phyloP scores from a whole-genome alignment of 345 rosid genomes.

The Eucalyptus polybractea region DNA sequence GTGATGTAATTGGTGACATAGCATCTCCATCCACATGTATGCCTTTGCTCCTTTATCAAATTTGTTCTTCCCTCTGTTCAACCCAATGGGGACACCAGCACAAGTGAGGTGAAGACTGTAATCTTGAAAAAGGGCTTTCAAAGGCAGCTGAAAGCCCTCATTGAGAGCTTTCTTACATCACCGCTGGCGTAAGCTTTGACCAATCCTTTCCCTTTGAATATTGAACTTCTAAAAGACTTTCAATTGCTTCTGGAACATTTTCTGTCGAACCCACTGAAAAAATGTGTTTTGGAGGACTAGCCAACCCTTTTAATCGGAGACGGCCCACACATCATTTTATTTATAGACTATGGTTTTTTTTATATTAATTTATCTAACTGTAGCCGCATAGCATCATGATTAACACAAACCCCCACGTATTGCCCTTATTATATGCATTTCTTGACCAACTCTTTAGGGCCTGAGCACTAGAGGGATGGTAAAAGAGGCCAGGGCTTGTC shows the following conservation, averaged over 20 bases:
- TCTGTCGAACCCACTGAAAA: neutral
- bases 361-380: neutral
- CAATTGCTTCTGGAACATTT: slow-evolving; percentile 5
- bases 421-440: neutral
- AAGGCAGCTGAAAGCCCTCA: neutral
- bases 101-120: neutral
- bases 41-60: neutral
- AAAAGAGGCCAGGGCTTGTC: neutral
- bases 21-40: neutral
- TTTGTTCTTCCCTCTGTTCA: neutral
- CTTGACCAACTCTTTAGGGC: neutral
- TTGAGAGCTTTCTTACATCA: neutral
- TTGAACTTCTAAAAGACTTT: slow-evolving; percentile 6
- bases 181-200: slow-evolving; percentile 1
- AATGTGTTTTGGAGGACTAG: neutral
- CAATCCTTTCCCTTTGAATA: neutral
- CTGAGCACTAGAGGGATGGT: neutral
- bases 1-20: neutral
- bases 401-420: neutral
- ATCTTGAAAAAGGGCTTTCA: neutral
- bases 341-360: neutral
- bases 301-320: neutral
- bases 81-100: neutral
- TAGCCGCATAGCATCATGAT: neutral
- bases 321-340: neutral